These are phyloP conservation scores for Chrysosporium keratinophilum DNA, from an alignment of 2,329 filamentous ascomycete species.

Conservation along the genomic window DNA sequence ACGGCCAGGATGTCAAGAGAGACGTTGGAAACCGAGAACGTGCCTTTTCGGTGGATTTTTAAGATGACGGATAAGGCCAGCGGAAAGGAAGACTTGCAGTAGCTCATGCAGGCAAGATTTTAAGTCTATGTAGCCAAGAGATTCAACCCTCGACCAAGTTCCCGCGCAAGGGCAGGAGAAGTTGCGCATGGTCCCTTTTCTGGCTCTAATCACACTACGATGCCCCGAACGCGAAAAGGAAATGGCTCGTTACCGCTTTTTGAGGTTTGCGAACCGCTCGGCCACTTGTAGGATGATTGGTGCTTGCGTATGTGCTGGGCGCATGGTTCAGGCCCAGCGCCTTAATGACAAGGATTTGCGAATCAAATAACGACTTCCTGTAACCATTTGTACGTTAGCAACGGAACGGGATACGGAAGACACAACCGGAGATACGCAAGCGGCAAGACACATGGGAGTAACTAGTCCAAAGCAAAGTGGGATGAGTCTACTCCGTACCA, in stretches of 20 bases:
- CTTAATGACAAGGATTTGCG: slow-evolving; percentile 7
- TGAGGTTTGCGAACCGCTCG: neutral
- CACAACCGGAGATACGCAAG: neutral
- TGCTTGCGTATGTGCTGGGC: slow-evolving; percentile 3
- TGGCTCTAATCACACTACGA: neutral
- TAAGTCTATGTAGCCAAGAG: slow-evolving; percentile 4
- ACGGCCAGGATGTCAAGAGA: neutral
- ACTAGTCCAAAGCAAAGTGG: neutral
- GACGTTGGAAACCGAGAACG: neutral
- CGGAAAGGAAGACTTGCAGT: slow-evolving; percentile 9
- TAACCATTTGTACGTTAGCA: neutral
- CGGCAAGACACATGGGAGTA: too few species aligned
- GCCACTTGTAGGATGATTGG: slow-evolving; percentile 8
- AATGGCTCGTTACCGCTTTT: slow-evolving; percentile 3
- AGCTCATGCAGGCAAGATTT: slow-evolving; percentile 5
- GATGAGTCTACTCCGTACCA: neutral
- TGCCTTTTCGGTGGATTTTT: neutral
- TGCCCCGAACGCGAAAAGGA: slow-evolving; percentile 1
- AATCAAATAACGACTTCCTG: slow-evolving; percentile 1
- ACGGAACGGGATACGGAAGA: neutral
- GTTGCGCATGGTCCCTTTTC: neutral
- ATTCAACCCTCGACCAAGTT: neutral
- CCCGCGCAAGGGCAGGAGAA: neutral
- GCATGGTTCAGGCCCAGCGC: slow-evolving; percentile 1
- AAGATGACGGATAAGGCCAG: slow-evolving; percentile 5